Evolutionary conservation across 108 stramenopile genomes (phyloP), one percentile per base, ranked within the genome.

Genomic region (Skeletonema grethae): DNA sequence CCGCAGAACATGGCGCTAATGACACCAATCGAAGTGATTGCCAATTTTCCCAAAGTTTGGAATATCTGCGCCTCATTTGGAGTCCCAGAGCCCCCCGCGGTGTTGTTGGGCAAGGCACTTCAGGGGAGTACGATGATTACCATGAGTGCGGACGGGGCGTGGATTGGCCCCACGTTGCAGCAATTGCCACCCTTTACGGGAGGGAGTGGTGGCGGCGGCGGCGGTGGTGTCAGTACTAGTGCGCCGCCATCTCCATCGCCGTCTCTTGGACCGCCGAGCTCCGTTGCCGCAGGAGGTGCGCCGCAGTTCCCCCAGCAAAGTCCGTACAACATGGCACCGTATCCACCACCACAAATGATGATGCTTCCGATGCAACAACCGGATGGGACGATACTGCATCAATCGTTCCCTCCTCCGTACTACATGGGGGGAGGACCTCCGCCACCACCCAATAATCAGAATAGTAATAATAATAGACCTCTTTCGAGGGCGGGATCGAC

Each of bases 1-100:
- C 73, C 72, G 31, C 72, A 46, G 16, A 67, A 67, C 11, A 4
- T 61, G 60, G 63, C 64, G 29, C 55, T 69, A 8, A 70, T 80
- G 73, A 56, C 69, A 6, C 82, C 88, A 3, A 63, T 86, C 31
- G 65, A 55, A 25, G 68, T 85, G 13, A 86, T 88, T 59, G 76
- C 78, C 22, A 80, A 79, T 43, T 88, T 88, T 63, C 88, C 83
- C 24, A 88, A 86, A 76, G 75, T 88, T 12, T 69, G 65, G 61
- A 70, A 82, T 63, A 77, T 86, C 60, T 78, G 77, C 58, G 39
- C 79, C 0, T 30, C 50, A n/a, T 70, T 75, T 69, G 55, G 63
- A 11, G 20, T 31, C 0, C 63, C 43, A 28, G 66, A 43, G 30
- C 63, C 72, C 18, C 36, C 69, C n/a, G 67, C 60, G 28, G 46